Conservation (phyloP, 2,329 filamentous ascomycete species). For the Zasmidium citrigriseum region DNA sequence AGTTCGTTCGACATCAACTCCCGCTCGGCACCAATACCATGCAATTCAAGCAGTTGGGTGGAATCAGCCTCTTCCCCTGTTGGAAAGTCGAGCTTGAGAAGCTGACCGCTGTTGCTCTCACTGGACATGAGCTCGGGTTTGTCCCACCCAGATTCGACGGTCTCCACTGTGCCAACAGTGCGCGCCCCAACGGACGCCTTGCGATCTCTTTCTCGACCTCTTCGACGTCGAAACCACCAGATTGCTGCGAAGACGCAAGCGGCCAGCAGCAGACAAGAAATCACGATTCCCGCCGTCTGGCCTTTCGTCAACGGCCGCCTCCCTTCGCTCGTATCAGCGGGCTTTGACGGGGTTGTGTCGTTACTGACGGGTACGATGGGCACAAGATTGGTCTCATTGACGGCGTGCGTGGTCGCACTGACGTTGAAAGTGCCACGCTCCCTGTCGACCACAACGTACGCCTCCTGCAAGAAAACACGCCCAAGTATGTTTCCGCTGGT, state of each 20-base stretch:
- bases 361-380: background rate
- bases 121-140: background rate
- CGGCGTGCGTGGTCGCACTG: constrained; percentile 9
- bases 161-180: background rate
- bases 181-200: background rate
- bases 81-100: background rate
- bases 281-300: background rate
- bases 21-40: background rate
- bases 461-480: constrained; percentile 33
- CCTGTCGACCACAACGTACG: constrained; percentile 26
- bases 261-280: background rate
- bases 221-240: background rate
- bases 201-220: background rate
- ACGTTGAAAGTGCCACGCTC: constrained; percentile 19
- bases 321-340: background rate
- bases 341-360: background rate
- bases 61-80: background rate
- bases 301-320: background rate
- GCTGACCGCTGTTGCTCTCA: background rate
- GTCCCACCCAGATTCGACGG: background rate
- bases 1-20: background rate
- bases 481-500: constrained; percentile 30
- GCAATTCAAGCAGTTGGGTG: background rate
- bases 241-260: background rate
- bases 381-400: background rate